Percentiles rank a stretch among this genome's conserved stretches.
These are phyloP conservation scores for Ophiostoma australiae DNA, from an alignment of 2,329 filamentous ascomycete genomes.

Conservation along the genomic window DNA sequence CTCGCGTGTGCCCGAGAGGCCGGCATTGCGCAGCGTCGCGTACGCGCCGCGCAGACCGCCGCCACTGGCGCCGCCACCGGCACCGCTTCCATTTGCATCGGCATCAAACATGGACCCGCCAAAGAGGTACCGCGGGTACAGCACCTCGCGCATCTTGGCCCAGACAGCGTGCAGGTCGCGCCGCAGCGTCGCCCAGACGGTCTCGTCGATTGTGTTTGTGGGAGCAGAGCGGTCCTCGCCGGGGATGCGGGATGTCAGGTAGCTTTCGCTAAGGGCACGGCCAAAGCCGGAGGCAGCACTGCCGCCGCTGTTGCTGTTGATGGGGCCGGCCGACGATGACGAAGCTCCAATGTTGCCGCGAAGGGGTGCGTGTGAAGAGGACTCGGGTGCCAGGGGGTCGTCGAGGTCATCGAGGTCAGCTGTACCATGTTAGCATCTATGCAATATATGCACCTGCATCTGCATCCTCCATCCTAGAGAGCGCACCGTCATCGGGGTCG, in stretches of 20 bases:
- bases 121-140: constrained; percentile 92
- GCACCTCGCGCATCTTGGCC: constrained; percentile 96
- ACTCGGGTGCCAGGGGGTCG: constrained; percentile 63
- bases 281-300: constrained; percentile 38
- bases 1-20: constrained; percentile 55
- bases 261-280: constrained; percentile 64
- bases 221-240: constrained; percentile 89
- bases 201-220: constrained; percentile 92
- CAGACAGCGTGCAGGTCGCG: constrained; percentile 89
- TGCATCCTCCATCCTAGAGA: background rate
- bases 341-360: constrained; percentile 77
- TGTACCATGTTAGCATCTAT: constrained; percentile 33
- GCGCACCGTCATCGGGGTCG: constrained; percentile 69
- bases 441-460: background rate
- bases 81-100: constrained; percentile 38
- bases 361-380: constrained; percentile 67
- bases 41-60: constrained; percentile 53
- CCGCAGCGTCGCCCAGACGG: constrained; percentile 93
- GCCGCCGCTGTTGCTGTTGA: constrained; percentile 9
- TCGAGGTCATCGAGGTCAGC: constrained; percentile 90
- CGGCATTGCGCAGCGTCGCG: constrained; percentile 55
- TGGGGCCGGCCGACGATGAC: constrained; percentile 74
- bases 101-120: constrained; percentile 60
- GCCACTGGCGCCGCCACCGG: background rate
- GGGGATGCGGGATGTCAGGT: constrained; percentile 81